These are phyloP conservation scores for Plasmodium chabaudi DNA, from an alignment of 169 alveolate genomes.

Conservation along the genomic window DNA sequence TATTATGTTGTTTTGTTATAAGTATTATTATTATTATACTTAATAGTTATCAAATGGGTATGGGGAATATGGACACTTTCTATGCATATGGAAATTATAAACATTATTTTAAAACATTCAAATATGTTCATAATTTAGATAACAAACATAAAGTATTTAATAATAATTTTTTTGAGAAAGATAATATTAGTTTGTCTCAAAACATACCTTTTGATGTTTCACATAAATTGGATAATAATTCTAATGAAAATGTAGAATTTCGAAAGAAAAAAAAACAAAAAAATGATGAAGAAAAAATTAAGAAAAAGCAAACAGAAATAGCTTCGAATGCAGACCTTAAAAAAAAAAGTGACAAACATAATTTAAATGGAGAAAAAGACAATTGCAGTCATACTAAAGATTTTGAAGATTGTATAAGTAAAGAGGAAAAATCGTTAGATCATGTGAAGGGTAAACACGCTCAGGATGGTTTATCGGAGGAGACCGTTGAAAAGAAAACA, in stretches of 20 bases:
- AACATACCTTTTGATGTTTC: background rate
- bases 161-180: background rate
- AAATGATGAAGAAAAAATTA: background rate
- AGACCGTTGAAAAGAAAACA: background rate
- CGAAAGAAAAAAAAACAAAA: background rate
- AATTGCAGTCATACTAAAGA: background rate
- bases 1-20: slow-evolving; percentile 34
- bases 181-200: background rate
- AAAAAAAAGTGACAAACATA: background rate
- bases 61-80: slow-evolving; percentile 52
- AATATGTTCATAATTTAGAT: background rate
- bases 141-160: background rate
- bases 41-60: slow-evolving; percentile 63
- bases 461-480: background rate
- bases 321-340: background rate
- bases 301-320: background rate
- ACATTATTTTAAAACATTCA: slow-evolving; percentile 10
- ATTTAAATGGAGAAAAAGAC: background rate
- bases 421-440: too few relatives aligned
- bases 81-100: slow-evolving; percentile 49
- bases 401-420: too few relatives aligned
- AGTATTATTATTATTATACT: slow-evolving; percentile 53
- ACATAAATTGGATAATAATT: background rate
- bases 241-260: background rate
- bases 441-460: too few relatives aligned